Evolutionary conservation across 2,329 filamentous ascomycete genomes (phyloP), one percentile per base, ranked within the genome.

Genomic region (Arachnomyces sp.): DNA sequence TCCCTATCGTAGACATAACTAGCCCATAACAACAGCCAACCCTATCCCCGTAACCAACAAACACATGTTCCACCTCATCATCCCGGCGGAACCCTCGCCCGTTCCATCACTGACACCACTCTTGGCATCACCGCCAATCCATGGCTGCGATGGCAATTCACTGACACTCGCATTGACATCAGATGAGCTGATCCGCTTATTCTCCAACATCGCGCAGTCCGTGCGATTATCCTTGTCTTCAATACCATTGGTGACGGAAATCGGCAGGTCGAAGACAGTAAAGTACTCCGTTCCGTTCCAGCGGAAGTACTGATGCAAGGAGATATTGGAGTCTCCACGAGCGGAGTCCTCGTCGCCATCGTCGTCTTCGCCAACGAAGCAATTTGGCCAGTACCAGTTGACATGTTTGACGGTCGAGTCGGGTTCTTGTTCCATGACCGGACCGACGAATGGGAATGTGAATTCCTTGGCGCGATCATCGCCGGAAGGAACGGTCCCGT

Each of bases 351-450:
- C 50, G 17, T 71, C 57, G 2, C 77, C 77, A 36, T 80, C 65
- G 9, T 25, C 21, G 9, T 25, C 21, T 25, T 25, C 21, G 13
- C 81, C 81, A 2, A 78, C 75, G 0, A 86, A 66, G 50, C 82
- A 86, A 43, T 74, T 72, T 0, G 82, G 82, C 81, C 81, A 86
- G 14, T 74, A 66, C 78, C 82, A 86, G 53, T 80, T 80, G 45
- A 85, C 71, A 54, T 86, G 81, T 56, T 86, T 86, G 32, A 86
- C 82, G 0, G 82, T 85, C 53, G 79, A 82, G 3, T 74, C 74
- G 1, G 71, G 61, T 53, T 86, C 80, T 46, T 81, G 75, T 18
- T 62, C 57, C 66, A 86, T 73, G 40, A 86, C 79, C 36, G 80
- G 68, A 2, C 77, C 75, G 5, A 80, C 59, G 32, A 73, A 80